Conservation (phyloP, 1,284 basidiomycete species). For the Rhodofomes roseus region DNA sequence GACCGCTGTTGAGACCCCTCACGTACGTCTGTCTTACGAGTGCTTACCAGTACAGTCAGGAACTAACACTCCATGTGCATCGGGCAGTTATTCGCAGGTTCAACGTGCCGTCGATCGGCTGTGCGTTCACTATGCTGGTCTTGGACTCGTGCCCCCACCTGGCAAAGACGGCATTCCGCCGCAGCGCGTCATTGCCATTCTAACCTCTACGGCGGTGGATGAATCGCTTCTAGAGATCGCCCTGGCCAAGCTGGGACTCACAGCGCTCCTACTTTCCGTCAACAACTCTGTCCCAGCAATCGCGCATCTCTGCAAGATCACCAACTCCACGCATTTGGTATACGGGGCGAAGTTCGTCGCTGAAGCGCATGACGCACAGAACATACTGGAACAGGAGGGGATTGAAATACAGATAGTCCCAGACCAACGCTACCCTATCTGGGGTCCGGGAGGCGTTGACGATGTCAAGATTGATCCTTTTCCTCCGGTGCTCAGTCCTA, state of each 20-base stretch:
- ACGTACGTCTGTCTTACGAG: conserved; percentile 2
- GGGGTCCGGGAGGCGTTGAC: conserved; percentile 30
- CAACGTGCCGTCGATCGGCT: conserved; percentile 11
- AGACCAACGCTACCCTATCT: conserved; percentile 41
- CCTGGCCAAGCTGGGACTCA: conserved; percentile 37
- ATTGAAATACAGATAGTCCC: conserved; percentile 30
- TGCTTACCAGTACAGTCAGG: background rate
- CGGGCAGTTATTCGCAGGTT: conserved; percentile 8
- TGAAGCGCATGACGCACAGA: conserved; percentile 23
- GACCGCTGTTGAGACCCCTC: conserved; percentile 5
- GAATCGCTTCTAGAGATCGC: conserved; percentile 44
- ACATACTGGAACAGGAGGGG: conserved; percentile 28
- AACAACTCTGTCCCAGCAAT: conserved; percentile 57
- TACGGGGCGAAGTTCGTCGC: conserved; percentile 37
- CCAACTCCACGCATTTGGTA: conserved; percentile 43
- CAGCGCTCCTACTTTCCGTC: conserved; percentile 44
- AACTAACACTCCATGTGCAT: background rate
- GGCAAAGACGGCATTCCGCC: conserved; percentile 12
- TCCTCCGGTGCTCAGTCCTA: conserved; percentile 31
- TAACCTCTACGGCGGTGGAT: conserved; percentile 38
- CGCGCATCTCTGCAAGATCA: conserved; percentile 50
- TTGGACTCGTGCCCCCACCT: conserved; percentile 3
- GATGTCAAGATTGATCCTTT: conserved; percentile 4
- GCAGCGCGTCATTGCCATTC: conserved; percentile 32
- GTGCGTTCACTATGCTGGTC: conserved; percentile 4